Base-by-base conservation (phyloP, 169 alveolate genomes). In the Plasmodium malariae region DNA sequence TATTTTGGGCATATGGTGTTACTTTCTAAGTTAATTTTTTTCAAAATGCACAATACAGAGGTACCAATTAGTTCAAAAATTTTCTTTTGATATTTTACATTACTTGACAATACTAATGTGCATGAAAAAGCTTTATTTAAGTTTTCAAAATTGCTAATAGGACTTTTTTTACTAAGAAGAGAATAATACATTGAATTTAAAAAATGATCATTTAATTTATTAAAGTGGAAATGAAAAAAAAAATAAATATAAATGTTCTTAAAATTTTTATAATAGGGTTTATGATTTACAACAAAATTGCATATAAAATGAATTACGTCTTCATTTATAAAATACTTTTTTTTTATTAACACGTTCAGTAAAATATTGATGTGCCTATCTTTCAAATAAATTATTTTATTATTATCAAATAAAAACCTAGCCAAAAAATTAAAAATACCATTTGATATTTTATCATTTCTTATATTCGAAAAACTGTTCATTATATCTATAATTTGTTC, bases 241-340 rank as follows among this genome's bases (percentile, higher is more conserved):
- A 78, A 62, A 55, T 78, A 78, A 40, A 37, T 45, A 62, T 45
- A 62, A 11, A 49, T 36, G 63, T 78, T 78, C 26, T 78, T 62
- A 37, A 62, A 21, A 78, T 78, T 78, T 48, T 78, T 78, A 78
- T 62, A 78, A 78, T 48, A 37, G 2, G 89, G 89, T 36, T 78
- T 78, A 65, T 78, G 89, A 28, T 78, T 62, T 17, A 78, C 32
- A 2, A 78, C 19, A 78, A 78, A 78, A 32, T 78, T 49, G 3
- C 55, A 48, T 62, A 78, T 63, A 78, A 28, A 78, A 30, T 55
- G 32, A 28, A 78, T 34, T 3, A 19, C 89, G 26, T 78, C 89
- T 30, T 78, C 59, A 63, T 78, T 78, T 6, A 78, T 78, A 36
- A 62, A 55, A 28, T 48, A 19, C 37, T 62, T 78, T 65, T 78